Base-by-base conservation (phyloP, 2,329 filamentous ascomycete genomes). In the Ophiocordyceps robertsii region DNA sequence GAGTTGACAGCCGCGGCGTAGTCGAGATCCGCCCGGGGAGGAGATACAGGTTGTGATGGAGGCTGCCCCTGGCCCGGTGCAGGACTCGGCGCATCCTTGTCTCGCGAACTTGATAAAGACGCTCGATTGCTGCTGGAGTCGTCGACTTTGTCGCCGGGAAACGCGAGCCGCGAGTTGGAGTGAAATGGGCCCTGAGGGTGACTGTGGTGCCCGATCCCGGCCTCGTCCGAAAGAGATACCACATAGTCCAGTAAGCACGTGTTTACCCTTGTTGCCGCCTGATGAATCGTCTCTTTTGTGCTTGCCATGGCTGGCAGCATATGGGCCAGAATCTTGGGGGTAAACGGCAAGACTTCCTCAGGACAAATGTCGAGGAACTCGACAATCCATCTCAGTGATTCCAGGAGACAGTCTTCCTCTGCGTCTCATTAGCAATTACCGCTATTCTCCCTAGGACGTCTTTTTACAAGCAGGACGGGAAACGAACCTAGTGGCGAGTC, bases 351-450 rank as follows among this genome's bases (percentile, higher is more conserved):
- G 4, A 98, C 93, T 55, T 98, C 92, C 57, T 95, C 92, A 0
- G 92, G 90, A 53, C 89, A 95, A 38, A 98, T 96, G 49, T 96
- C 89, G 51, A 98, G 83, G 58, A 98, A 95, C 46, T 84, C 84
- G 50, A 95, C 88, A 49, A 98, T 88, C 92, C 92, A 98, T 47
- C 87, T 78, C 27, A 98, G 69, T 3, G 89, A 88, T 42, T 94
- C 93, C 33, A 95, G 72, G 37, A 95, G 75, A 49, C 93, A 89
- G 55, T 95, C 86, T 58, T 96, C 88, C 58, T 95, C 89, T 81
- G 57, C 17, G 17, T 6, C 9, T 19, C 3, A 38, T 53, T 16
- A 51, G 44, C 31, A 27, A 27, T 46, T 35, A 3, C 12, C 9
- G 14, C 3, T 4, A 11, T 32, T 36, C 21, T 6, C 7, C 3